Conservation (phyloP, 345 rosid genomes). For the Conringia planisiliqua region DNA sequence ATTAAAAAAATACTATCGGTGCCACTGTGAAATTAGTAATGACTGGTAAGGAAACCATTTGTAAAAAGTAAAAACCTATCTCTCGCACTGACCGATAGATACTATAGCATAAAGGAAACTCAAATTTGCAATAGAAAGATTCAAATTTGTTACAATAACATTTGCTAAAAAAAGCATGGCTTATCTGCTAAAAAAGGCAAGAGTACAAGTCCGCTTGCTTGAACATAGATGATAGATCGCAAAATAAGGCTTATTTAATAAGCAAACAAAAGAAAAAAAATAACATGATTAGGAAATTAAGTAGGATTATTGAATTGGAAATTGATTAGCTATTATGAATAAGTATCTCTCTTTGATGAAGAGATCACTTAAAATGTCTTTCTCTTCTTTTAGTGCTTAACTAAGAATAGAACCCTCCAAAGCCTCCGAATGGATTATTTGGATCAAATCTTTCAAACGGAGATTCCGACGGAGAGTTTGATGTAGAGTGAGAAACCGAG, state of each 20-base stretch:
- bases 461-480: constrained; percentile 30
- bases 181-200: background rate
- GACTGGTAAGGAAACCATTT: background rate
- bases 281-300: constrained; percentile 7
- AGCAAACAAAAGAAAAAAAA: background rate
- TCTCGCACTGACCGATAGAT: background rate
- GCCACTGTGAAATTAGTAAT: background rate
- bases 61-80: background rate
- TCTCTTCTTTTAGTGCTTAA: background rate
- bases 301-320: background rate
- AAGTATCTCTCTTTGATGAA: constrained; percentile 3
- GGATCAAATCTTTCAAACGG: constrained; percentile 26
- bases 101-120: background rate
- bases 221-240: background rate
- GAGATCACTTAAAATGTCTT: background rate
- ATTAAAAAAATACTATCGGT: background rate
- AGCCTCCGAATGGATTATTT: constrained; percentile 17
- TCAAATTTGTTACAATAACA: constrained; percentile 1
- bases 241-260: background rate
- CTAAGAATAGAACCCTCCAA: constrained; percentile 30
- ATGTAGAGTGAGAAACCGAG: constrained; percentile 24
- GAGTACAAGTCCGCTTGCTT: constrained; percentile 1
- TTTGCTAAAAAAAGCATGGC: background rate
- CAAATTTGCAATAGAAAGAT: background rate
- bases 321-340: constrained; percentile 8